phyloP scores from a whole-genome alignment of 2,329 filamentous ascomycete species.

The Pseudofabraea citricarpa region DNA sequence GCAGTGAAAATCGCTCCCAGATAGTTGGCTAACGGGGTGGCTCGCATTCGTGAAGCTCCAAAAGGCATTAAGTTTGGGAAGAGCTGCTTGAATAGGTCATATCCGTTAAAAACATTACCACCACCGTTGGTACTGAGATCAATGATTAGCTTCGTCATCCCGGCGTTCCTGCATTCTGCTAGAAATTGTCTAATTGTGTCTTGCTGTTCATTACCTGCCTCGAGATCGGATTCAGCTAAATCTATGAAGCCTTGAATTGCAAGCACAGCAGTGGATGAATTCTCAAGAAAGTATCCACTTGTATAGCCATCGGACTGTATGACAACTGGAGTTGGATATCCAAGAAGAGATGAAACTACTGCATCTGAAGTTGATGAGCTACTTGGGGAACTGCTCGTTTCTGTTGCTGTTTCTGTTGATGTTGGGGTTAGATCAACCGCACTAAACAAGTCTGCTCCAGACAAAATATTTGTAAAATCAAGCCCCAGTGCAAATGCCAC shows the following conservation, averaged over 20 bases:
- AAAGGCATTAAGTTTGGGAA: conserved; percentile 14
- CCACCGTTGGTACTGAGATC: conserved; percentile 55
- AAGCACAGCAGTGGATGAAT: conserved; percentile 29
- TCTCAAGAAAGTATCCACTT: conserved; percentile 19
- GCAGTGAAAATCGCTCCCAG: neutral
- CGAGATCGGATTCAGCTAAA: no score
- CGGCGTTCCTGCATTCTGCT: conserved; percentile 36
- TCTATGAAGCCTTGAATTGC: conserved; percentile 37
- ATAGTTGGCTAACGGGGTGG: conserved; percentile 7
- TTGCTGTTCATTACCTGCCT: conserved; percentile 10
- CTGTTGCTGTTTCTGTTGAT: neutral
- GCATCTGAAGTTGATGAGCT: conserved; percentile 15
- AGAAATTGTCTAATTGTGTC: conserved; percentile 31
- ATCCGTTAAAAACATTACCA: conserved; percentile 52
- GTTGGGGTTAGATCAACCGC: neutral
- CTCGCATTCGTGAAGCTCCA: conserved; percentile 2
- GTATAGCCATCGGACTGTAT: neutral
- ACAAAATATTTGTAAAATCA: neutral
- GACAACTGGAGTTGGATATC: neutral
- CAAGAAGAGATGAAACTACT: neutral
- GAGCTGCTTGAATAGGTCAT: conserved; percentile 50
- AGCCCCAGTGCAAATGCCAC: neutral
- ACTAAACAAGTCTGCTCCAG: no score
- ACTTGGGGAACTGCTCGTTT: neutral
- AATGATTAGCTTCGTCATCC: conserved; percentile 56